Conservation (phyloP, 2,329 filamentous ascomycete genomes). For the Claviceps purpurea region DNA sequence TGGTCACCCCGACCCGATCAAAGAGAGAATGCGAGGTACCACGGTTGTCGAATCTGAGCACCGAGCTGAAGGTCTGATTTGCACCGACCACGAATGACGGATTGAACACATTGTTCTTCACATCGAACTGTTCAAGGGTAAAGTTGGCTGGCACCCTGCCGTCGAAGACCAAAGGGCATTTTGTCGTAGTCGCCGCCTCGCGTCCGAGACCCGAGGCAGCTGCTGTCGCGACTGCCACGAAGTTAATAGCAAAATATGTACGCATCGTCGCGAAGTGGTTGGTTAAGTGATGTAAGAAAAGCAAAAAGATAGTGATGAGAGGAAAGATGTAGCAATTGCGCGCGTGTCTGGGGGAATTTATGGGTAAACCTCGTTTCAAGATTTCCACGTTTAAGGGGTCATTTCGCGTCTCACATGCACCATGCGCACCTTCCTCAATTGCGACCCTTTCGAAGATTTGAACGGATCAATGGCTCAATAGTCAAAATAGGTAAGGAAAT, state of each 20-base stretch:
- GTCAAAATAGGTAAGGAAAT: not conserved
- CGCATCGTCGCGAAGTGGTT: not conserved
- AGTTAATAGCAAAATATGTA: not conserved
- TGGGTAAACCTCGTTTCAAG: too few species aligned
- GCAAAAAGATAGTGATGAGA: not conserved
- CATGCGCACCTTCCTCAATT: too few species aligned
- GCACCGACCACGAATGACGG: not conserved
- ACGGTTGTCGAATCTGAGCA: not conserved
- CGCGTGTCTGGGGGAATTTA: not conserved
- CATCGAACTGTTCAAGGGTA: not conserved
- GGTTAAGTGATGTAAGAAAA: not conserved
- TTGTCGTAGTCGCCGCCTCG: not conserved
- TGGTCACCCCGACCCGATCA: not conserved
- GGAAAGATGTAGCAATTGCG: not conserved
- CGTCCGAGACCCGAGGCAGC: not conserved
- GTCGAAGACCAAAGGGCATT: not conserved
- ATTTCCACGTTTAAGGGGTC: too few species aligned
- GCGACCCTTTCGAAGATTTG: too few species aligned
- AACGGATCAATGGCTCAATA: too few species aligned
- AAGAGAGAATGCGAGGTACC: not conserved
- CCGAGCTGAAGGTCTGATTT: not conserved
- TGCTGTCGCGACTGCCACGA: not conserved
- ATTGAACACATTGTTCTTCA: not conserved
- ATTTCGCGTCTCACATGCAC: too few species aligned
- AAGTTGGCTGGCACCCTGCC: not conserved